A percentile compares a stretch with the other conserved stretches of the same genome.
Evolutionary conservation across 148 eudicot genomes (phyloP).

Genomic region (Pouteria glomerata): DNA sequence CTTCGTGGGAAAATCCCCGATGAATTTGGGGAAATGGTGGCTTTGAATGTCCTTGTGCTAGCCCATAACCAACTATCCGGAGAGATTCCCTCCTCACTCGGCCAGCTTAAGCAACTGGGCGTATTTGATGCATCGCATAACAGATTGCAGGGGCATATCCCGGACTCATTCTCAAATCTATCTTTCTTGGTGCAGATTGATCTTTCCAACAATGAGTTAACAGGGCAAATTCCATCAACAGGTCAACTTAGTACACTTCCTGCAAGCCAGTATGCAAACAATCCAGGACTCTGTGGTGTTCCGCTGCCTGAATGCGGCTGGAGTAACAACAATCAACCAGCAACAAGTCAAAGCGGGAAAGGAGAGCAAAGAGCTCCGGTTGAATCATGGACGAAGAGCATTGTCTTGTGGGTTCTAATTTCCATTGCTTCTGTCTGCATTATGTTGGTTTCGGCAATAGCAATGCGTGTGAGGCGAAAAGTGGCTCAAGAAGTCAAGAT

Average conservation of each 20-base stretch:
- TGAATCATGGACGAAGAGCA: constrained; percentile 60
- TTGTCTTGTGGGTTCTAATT: constrained; percentile 68
- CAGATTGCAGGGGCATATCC: constrained; percentile 79
- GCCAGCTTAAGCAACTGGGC: constrained; percentile 81
- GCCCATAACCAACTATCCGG: constrained; percentile 85
- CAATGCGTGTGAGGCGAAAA: constrained; percentile 51
- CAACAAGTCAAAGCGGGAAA: constrained; percentile 20
- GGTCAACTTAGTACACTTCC: constrained; percentile 97
- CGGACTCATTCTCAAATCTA: constrained; percentile 79
- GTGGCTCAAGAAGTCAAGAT: constrained; percentile 72
- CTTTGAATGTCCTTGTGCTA: constrained; percentile 80
- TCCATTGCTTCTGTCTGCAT: constrained; percentile 64
- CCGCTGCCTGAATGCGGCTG: constrained; percentile 75
- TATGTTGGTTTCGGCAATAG: constrained; percentile 68
- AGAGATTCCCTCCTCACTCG: constrained; percentile 74
- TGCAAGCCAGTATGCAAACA: constrained; percentile 78
- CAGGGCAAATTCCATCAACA: constrained; percentile 75
- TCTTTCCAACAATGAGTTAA: constrained; percentile 75
- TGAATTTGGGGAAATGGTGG: constrained; percentile 91
- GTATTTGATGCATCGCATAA: constrained; percentile 92
- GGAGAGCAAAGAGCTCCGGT: constrained; percentile 22
- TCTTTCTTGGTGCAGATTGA: constrained; percentile 97
- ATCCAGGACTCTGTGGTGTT: constrained; percentile 90
- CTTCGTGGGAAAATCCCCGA: constrained; percentile 79
- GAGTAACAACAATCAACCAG: constrained; percentile 17